Conservation (phyloP, 139 green algal species). For the Volvox africanus region DNA sequence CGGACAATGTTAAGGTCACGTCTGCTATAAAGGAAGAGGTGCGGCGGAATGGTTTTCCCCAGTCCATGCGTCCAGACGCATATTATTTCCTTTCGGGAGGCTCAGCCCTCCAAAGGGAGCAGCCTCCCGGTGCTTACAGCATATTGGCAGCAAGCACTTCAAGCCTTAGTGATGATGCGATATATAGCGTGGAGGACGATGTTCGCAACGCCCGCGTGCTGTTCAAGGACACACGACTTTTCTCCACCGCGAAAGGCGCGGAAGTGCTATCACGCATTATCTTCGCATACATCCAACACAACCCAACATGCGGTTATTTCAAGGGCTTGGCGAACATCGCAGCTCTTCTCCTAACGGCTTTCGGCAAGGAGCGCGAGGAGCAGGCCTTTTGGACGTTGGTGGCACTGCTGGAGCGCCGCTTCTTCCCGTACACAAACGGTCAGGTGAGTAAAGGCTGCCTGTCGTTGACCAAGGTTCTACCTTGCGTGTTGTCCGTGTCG, state of each 20-base stretch:
- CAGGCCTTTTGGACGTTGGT: constrained; percentile 61
- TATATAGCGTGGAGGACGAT: constrained; percentile 32
- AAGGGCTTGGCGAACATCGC: constrained; percentile 42
- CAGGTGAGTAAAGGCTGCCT: constrained; percentile 5
- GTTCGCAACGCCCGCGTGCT: neutral
- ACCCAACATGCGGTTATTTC: constrained; percentile 24
- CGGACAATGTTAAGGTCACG: neutral
- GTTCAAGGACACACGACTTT: constrained; percentile 6
- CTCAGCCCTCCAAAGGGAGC: neutral
- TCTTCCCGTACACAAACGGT: constrained; percentile 35
- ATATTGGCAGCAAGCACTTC: constrained; percentile 22
- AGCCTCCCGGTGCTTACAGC: neutral
- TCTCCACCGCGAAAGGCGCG: constrained; percentile 35
- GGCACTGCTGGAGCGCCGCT: constrained; percentile 44
- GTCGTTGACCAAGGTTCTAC: no score
- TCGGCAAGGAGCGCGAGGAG: constrained; percentile 53
- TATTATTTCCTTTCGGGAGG: constrained; percentile 13
- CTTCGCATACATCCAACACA: constrained; percentile 37
- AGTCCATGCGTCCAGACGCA: neutral
- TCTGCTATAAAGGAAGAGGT: constrained; percentile 25
- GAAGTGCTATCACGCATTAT: constrained; percentile 40
- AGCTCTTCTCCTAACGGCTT: constrained; percentile 55
- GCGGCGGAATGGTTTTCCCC: neutral
- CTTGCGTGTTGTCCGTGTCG: no score
- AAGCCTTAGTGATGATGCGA: neutral